Base-by-base conservation (phyloP, 2,329 filamentous ascomycete species). In the Ascochyta koolunga region DNA sequence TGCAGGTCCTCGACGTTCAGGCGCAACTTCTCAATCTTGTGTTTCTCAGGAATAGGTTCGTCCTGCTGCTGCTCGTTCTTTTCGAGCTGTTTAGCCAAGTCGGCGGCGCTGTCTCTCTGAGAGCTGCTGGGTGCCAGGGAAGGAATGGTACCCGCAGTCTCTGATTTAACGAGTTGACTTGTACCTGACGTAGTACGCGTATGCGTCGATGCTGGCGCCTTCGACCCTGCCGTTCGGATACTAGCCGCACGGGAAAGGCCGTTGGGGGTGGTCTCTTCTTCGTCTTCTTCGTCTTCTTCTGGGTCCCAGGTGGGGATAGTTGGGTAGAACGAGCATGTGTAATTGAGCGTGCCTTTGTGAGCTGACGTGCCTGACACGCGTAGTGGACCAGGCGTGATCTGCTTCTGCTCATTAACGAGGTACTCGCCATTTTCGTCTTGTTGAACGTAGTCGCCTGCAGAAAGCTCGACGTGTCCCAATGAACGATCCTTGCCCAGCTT, bases 401-500 rank as follows among this genome's bases (percentile, higher is more conserved):
- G 81, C 78, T 95, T 98, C 61, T 84, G 82, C 61, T 96, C 91
- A 60, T 96, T 82, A 31, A 90, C 84, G 37, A 89, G 76, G 68
- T 90, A 98, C 68, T 96, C 90, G 52, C 92, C 95, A 61, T 83
- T 85, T 29, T 93, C 89, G 42, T 85, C 87, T 71, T 96, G 87
- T 5, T 79, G 77, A 58, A 98, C 84, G 71, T 90, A 98, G 59
- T 98, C 91, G 16, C 87, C 81, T 8, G 89, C 87, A 46, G 84
- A 81, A 22, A 97, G 76, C 62, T 98, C 93, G 16, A 95, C 78
- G 49, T 89, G 82, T 46, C 95, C 95, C 29, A 99, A 83, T 36
- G 89, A 89, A 51, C 95, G 89, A 74, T 99, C 95, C 72, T 92
- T 95, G 66, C 91, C 91, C 69, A 98, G 83, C 64, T 87, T 93